A percentile compares a stretch with the other conserved stretches of the same genome.
These are phyloP conservation scores for Trichophyton verrucosum DNA, from an alignment of 2,329 filamentous ascomycete species.

Conservation along the genomic window DNA sequence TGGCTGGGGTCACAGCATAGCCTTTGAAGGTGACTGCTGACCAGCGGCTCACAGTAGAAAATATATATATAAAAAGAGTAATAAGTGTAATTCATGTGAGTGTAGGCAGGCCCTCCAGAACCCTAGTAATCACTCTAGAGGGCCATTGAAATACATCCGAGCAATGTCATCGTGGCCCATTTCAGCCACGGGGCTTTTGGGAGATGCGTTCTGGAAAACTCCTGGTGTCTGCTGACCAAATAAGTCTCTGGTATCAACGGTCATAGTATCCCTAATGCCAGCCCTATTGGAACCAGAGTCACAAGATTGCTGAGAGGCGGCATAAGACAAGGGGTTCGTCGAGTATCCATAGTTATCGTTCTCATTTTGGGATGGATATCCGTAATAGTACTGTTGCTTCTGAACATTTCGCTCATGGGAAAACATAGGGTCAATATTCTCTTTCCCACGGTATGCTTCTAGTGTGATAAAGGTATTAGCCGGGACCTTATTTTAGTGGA, in stretches of 20 bases:
- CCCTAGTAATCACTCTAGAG: slow-evolving; percentile 5
- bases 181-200: slow-evolving; percentile 26
- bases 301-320: slow-evolving; percentile 10
- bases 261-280: slow-evolving; percentile 6
- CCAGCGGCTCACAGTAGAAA: background rate
- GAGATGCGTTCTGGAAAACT: slow-evolving; percentile 18
- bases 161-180: slow-evolving; percentile 24
- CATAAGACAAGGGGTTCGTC: slow-evolving; percentile 25
- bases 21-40: background rate
- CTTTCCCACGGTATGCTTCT: slow-evolving; percentile 20
- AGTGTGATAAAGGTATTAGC: slow-evolving; percentile 12
- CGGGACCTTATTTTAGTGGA: background rate
- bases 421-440: slow-evolving; percentile 28
- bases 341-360: slow-evolving; percentile 20
- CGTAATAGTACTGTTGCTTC: slow-evolving; percentile 18
- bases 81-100: background rate
- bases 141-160: slow-evolving; percentile 22
- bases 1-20: background rate
- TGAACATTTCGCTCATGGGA: slow-evolving; percentile 16
- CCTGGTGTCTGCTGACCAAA: slow-evolving; percentile 10
- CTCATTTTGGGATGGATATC: slow-evolving; percentile 15
- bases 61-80: background rate
- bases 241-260: slow-evolving; percentile 1
- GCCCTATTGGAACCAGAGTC: slow-evolving; percentile 8
- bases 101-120: background rate